Evolutionary conservation across 345 rosid species (phyloP), one percentile per base, ranked within the genome.

Genomic region (Litchi chinensis): DNA sequence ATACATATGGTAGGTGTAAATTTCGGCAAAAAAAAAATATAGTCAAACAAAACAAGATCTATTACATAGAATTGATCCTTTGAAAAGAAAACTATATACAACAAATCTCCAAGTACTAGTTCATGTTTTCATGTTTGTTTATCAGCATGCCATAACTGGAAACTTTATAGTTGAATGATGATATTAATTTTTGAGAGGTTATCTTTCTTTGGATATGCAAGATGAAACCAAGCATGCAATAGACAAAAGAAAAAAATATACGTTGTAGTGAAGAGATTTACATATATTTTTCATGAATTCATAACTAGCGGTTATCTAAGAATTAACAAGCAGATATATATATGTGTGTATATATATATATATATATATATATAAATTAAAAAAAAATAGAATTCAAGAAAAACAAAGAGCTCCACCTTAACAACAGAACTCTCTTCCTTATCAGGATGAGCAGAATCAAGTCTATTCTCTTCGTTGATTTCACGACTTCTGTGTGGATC

Each of bases 371-470:
- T n/a, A n/a, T n/a, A n/a, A n/a, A n/a, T n/a, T n/a, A n/a, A n/a
- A n/a, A n/a, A 59, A 41, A 41, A 41, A 54, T 7, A 16, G 6
- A 54, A 16, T n/a, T 7, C 24, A 13, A 63, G 18, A 52, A 11
- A 68, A 77, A 52, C n/a, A 43, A 28, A 52, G n/a, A 71, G 40
- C 13, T 67, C 48, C 44, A 76, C 90, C 93, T 89, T 86, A 66
- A 77, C 75, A 73, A 46, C 68, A 76, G 65, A 32, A 32, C 37
- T 68, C 67, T 79, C 85, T 59, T 84, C 84, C 57, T 50, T 62
- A 75, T 82, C 69, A 65, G 70, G 79, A 40, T 26, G 81, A 73
- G 70, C 68, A 26, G 83, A 79, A 71, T 83, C 83, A 63, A 28
- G 59, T 71, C 56, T 65, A 66, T 60, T 84, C 82, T 88, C 85